Percentiles rank a stretch among this genome's conserved stretches.
These are phyloP conservation scores for Penicillium tannophilum DNA, from an alignment of 495 filamentous ascomycete genomes.

Conservation along the genomic window DNA sequence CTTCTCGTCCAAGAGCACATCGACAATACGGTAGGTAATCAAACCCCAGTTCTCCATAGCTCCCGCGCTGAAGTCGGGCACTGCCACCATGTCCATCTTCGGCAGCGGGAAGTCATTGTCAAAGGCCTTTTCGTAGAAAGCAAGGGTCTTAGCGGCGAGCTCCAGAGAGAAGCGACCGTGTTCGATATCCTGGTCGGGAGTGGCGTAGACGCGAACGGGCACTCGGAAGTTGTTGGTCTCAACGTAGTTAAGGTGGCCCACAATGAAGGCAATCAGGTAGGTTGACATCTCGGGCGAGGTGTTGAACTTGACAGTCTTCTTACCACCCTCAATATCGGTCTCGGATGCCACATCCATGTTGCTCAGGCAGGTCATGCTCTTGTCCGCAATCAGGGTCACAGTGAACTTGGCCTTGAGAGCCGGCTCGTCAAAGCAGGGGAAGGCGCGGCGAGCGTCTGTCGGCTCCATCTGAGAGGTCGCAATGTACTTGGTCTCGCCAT, in stretches of 20 bases:
- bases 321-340: conserved; percentile 55
- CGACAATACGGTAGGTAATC: conserved; percentile 91
- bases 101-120: conserved; percentile 55
- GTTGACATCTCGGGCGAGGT: conserved; percentile 69
- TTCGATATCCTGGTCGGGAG: conserved; percentile 65
- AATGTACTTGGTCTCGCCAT: conserved; percentile 61
- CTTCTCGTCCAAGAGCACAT: conserved; percentile 90
- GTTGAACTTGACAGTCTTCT: conserved; percentile 67
- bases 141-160: conserved; percentile 58
- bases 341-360: conserved; percentile 69
- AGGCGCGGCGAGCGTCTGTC: conserved; percentile 65
- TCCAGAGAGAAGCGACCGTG: conserved; percentile 67
- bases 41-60: conserved; percentile 99
- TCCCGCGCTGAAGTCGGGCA: conserved; percentile 90
- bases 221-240: conserved; percentile 67
- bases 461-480: conserved; percentile 70
- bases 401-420: conserved; percentile 70
- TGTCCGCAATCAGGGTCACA: conserved; percentile 63
- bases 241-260: conserved; percentile 66
- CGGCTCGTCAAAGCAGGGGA: conserved; percentile 73
- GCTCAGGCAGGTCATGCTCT: conserved; percentile 64
- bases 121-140: conserved; percentile 59
- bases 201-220: conserved; percentile 64
- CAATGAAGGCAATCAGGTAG: conserved; percentile 69
- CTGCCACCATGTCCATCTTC: conserved; percentile 99